phyloP scores from a whole-genome alignment of 75 land plant species.

The Larix kaempferi region DNA sequence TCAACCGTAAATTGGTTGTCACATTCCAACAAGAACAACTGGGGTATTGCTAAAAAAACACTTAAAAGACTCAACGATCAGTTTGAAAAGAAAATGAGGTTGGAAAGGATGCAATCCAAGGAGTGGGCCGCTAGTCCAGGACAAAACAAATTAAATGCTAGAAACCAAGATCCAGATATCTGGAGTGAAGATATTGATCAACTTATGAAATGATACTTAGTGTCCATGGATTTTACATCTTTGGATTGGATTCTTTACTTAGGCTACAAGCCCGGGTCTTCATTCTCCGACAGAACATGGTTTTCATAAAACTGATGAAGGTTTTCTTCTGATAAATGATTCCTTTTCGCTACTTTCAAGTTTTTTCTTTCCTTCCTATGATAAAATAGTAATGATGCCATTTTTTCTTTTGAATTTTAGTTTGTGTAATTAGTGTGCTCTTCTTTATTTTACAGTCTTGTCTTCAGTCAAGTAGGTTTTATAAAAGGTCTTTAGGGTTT shows the following conservation, averaged over 20 bases:
- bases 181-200: conserved; percentile 45
- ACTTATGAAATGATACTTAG: conserved; percentile 57
- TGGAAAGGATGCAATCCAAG: neutral
- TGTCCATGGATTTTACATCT: conserved; percentile 36
- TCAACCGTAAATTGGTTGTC: too few relatives aligned
- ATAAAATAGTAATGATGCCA: neutral
- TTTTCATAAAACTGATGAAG: conserved; percentile 87
- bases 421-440: neutral
- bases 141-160: neutral
- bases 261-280: conserved; percentile 53
- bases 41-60: neutral
- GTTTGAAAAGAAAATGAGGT: conserved; percentile 30
- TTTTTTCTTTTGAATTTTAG: neutral
- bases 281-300: conserved; percentile 72
- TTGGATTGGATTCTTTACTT: conserved; percentile 55
- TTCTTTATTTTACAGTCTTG: neutral
- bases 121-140: neutral
- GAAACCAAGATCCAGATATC: conserved; percentile 4
- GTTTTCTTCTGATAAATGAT: conserved; percentile 18
- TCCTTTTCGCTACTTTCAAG: neutral
- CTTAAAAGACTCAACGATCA: conserved; percentile 46
- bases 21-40: too few relatives aligned
- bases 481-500: too few relatives aligned
- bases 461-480: too few relatives aligned
- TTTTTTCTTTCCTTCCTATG: neutral